phyloP scores from a whole-genome alignment of 2,329 filamentous ascomycete species.

The Bisporella sp. region DNA sequence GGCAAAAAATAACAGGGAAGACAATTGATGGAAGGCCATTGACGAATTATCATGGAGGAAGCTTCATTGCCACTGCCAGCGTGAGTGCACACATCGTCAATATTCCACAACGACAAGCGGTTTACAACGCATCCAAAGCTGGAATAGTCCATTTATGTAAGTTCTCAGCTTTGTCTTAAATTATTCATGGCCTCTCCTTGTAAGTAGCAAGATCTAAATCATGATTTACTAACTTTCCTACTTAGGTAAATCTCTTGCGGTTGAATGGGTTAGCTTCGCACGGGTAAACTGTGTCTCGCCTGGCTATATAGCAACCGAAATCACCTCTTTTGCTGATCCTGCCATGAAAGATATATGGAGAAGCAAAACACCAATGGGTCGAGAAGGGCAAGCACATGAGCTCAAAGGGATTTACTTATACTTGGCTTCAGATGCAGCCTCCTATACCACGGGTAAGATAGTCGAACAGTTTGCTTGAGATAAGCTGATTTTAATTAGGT shows the following conservation, averaged over 20 bases:
- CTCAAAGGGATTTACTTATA: constrained; percentile 80
- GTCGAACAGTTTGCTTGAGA: neutral
- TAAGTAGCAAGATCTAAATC: neutral
- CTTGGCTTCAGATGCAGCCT: constrained; percentile 73
- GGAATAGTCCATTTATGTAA: constrained; percentile 52
- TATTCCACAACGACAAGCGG: constrained; percentile 66
- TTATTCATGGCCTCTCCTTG: neutral
- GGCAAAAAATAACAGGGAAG: constrained; percentile 62
- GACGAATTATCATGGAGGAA: constrained; percentile 54
- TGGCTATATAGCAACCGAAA: constrained; percentile 70
- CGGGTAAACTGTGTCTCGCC: constrained; percentile 67
- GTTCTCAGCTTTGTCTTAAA: constrained; percentile 14
- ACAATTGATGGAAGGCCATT: constrained; percentile 55
- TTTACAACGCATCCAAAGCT: constrained; percentile 69
- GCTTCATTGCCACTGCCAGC: constrained; percentile 71
- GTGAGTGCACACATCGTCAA: constrained; percentile 77
- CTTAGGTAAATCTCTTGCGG: constrained; percentile 59
- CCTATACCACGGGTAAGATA: constrained; percentile 63
- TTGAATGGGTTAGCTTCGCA: constrained; percentile 73
- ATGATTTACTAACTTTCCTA: neutral
- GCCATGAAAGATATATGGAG: constrained; percentile 69
- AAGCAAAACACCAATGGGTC: constrained; percentile 58
- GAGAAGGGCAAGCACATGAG: constrained; percentile 66
- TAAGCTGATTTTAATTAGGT: neutral
- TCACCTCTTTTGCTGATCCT: constrained; percentile 55